These are phyloP conservation scores for Exophiala bonariae DNA, from an alignment of 2,329 filamentous ascomycete species.

Conservation along the genomic window DNA sequence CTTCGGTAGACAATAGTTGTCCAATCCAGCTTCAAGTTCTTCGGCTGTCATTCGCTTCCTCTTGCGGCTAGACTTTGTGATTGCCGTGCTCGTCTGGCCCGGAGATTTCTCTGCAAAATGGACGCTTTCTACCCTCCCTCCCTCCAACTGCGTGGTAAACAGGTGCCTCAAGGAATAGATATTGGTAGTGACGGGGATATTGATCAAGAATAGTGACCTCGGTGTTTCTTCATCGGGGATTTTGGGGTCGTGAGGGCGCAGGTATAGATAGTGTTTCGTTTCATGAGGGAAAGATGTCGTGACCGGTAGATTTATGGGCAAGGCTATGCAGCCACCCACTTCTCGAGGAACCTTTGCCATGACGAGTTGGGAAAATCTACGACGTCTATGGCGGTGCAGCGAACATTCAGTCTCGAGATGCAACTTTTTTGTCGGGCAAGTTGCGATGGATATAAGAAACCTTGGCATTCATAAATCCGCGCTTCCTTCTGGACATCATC, in stretches of 20 bases:
- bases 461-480: not conserved
- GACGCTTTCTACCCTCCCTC: constrained; percentile 75
- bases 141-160: constrained; percentile 72
- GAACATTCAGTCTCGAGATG: not conserved
- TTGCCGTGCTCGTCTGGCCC: constrained; percentile 18
- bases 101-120: constrained; percentile 56
- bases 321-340: constrained; percentile 65
- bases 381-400: too few relatives aligned
- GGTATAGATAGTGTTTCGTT: constrained; percentile 79
- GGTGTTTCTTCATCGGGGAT: constrained; percentile 70
- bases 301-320: constrained; percentile 67
- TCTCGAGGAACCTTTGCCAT: constrained; percentile 40
- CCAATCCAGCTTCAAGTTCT: constrained; percentile 56
- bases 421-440: constrained; percentile 12
- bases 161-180: constrained; percentile 73
- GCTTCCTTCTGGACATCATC: not conserved
- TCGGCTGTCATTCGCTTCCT: constrained; percentile 54
- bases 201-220: constrained; percentile 86
- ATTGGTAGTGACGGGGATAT: constrained; percentile 82
- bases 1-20: constrained; percentile 63
- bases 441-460: not conserved
- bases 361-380: not conserved
- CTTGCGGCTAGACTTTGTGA: constrained; percentile 45
- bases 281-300: constrained; percentile 62
- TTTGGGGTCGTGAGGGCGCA: constrained; percentile 80